Evolutionary conservation across 2,329 filamentous ascomycete genomes (phyloP).

Genomic region (Thermoascus crustaceus): DNA sequence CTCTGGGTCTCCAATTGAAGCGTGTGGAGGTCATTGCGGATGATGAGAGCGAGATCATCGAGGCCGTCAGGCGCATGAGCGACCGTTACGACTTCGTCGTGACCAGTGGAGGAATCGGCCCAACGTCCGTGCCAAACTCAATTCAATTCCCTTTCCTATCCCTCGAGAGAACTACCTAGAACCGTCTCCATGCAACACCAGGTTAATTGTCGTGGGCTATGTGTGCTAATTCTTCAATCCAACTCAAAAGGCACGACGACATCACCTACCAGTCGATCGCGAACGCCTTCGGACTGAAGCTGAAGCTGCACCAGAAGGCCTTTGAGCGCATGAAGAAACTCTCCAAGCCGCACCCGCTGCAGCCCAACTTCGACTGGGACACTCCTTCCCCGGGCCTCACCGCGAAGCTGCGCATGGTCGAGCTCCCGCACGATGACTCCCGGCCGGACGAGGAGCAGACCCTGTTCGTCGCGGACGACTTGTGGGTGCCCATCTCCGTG

Average conservation of each 20-base stretch:
- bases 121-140: slow-evolving; percentile 64
- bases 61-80: slow-evolving; percentile 81
- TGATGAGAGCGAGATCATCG: slow-evolving; percentile 81
- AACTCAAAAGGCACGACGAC: slow-evolving; percentile 76
- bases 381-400: slow-evolving; percentile 66
- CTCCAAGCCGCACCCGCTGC: slow-evolving; percentile 62
- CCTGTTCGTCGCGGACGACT: slow-evolving; percentile 67
- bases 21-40: slow-evolving; percentile 89
- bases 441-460: slow-evolving; percentile 62
- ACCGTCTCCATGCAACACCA: too few species aligned
- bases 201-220: background rate
- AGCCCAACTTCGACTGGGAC: slow-evolving; percentile 77
- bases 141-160: slow-evolving; percentile 3
- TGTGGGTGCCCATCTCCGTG: slow-evolving; percentile 85
- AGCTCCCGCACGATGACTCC: slow-evolving; percentile 66
- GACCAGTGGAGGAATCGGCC: slow-evolving; percentile 90
- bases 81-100: slow-evolving; percentile 87
- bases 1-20: slow-evolving; percentile 61
- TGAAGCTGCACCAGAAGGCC: slow-evolving; percentile 69
- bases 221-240: slow-evolving; percentile 5
- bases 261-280: slow-evolving; percentile 95
- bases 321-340: slow-evolving; percentile 76
- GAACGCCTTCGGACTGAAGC: slow-evolving; percentile 70
- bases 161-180: background rate
- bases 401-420: slow-evolving; percentile 84